phyloP scores from a whole-genome alignment of 371 early-diverging fungal genomes.

The Nosema granulosis region DNA sequence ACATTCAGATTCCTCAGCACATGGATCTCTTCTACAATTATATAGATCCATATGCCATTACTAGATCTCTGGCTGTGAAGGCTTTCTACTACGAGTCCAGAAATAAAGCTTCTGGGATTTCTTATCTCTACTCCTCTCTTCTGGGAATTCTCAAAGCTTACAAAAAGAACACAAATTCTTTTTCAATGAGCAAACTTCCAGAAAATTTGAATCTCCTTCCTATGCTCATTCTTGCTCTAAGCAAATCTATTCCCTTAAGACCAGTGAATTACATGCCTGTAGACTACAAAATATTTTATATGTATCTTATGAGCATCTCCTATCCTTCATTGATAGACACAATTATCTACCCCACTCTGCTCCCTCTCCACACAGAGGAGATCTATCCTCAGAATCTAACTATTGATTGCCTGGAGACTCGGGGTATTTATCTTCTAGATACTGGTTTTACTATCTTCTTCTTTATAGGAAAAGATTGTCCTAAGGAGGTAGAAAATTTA shows the following conservation, averaged over 20 bases:
- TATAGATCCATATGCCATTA: conserved; percentile 53
- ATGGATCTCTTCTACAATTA: conserved; percentile 28
- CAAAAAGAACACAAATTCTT: conserved; percentile 27
- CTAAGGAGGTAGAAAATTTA: conserved; percentile 26
- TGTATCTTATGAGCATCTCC: conserved; percentile 47
- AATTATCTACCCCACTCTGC: conserved; percentile 64
- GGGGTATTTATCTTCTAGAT: conserved; percentile 63
- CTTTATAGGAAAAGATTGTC: conserved; percentile 58
- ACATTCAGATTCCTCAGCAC: conserved; percentile 76
- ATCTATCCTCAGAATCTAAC: conserved; percentile 56
- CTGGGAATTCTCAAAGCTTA: conserved; percentile 36
- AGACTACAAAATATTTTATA: conserved; percentile 61
- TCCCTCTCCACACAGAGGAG: conserved; percentile 31
- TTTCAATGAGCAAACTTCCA: conserved; percentile 21
- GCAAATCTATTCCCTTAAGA: conserved; percentile 62
- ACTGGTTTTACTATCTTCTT: conserved; percentile 63
- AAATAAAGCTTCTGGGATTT: conserved; percentile 49
- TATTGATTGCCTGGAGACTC: conserved; percentile 35
- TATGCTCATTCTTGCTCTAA: conserved; percentile 41
- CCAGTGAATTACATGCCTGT: conserved; percentile 49
- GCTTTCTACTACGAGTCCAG: conserved; percentile 53
- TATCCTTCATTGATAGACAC: conserved; percentile 57
- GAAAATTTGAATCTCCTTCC: conserved; percentile 54
- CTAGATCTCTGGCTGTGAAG: conserved; percentile 52
- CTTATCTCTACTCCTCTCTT: conserved; percentile 34